Percentiles rank a stretch among this genome's conserved stretches.
Evolutionary conservation across 116 monocot genomes (phyloP).

Genomic region (Cymodocea nodosa): DNA sequence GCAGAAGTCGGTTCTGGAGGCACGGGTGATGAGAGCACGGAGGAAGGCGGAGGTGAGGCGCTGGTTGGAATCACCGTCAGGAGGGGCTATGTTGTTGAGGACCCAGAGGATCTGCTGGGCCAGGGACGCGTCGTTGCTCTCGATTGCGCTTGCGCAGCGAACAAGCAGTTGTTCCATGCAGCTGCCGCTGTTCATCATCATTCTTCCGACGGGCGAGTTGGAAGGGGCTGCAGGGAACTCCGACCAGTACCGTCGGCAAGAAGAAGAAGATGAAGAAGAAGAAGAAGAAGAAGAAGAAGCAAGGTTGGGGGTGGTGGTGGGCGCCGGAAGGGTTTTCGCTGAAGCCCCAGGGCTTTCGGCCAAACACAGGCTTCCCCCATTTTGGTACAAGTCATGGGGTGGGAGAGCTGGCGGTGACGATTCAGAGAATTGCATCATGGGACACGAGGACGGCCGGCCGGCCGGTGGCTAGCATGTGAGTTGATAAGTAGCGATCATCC

Average conservation of each 20-base stretch:
- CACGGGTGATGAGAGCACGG: slow-evolving; percentile 47
- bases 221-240: slow-evolving; percentile 10
- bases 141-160: slow-evolving; percentile 69
- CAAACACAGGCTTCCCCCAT: slow-evolving; percentile 1
- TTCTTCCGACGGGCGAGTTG: slow-evolving; percentile 6
- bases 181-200: slow-evolving; percentile 17
- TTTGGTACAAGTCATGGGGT: slow-evolving; percentile 4
- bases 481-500: no score
- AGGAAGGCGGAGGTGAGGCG: slow-evolving; percentile 65
- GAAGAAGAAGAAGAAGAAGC: not conserved
- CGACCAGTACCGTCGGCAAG: slow-evolving; percentile 7
- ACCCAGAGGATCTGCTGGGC: slow-evolving; percentile 82
- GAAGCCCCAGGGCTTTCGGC: slow-evolving; percentile 5
- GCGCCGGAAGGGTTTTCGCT: not conserved
- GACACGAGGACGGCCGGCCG: not conserved
- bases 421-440: slow-evolving; percentile 32
- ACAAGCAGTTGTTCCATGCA: slow-evolving; percentile 67
- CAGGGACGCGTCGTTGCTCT: slow-evolving; percentile 55
- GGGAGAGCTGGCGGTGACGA: slow-evolving; percentile 2
- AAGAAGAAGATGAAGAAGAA: not conserved
- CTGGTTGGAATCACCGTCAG: slow-evolving; percentile 60
- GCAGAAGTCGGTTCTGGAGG: slow-evolving; percentile 21
- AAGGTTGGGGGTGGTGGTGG: not conserved
- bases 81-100: slow-evolving; percentile 73
- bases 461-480: no score